These are phyloP conservation scores for Entonaema liquescens DNA, from an alignment of 495 filamentous ascomycete species.

Conservation along the genomic window DNA sequence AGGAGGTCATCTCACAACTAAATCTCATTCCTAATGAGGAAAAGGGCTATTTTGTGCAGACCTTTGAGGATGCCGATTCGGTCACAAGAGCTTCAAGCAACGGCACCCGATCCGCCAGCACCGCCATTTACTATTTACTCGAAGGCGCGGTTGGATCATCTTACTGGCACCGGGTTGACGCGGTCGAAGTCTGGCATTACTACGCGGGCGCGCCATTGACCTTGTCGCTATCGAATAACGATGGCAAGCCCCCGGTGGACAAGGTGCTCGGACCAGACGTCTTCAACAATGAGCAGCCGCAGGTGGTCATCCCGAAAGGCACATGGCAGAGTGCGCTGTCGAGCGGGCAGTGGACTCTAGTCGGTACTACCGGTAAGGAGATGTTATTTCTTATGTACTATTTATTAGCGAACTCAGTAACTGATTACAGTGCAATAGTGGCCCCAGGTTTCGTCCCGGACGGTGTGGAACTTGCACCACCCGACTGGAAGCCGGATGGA, in stretches of 20 bases:
- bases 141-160: constrained; percentile 51
- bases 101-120: constrained; percentile 55
- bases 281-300: constrained; percentile 51
- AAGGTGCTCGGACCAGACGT: constrained; percentile 63
- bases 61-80: constrained; percentile 51
- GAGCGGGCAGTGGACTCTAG: constrained; percentile 57
- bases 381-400: background rate
- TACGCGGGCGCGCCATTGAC: constrained; percentile 58
- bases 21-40: constrained; percentile 54
- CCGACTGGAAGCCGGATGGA: constrained; percentile 48
- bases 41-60: constrained; percentile 58
- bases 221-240: constrained; percentile 46
- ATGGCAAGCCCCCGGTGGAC: constrained; percentile 46
- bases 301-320: constrained; percentile 49
- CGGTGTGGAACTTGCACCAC: constrained; percentile 49
- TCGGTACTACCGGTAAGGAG: constrained; percentile 54
- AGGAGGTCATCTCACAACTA: constrained; percentile 51
- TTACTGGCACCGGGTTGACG: constrained; percentile 59
- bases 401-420: background rate
- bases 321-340: constrained; percentile 57
- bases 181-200: constrained; percentile 60
- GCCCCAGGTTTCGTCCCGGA: constrained; percentile 51
- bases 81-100: constrained; percentile 16
- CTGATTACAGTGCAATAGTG: constrained; percentile 35
- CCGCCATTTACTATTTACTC: constrained; percentile 61